These are phyloP conservation scores for Ceratobasidium sp. DNA, from an alignment of 1,284 basidiomycete genomes.

Conservation along the genomic window DNA sequence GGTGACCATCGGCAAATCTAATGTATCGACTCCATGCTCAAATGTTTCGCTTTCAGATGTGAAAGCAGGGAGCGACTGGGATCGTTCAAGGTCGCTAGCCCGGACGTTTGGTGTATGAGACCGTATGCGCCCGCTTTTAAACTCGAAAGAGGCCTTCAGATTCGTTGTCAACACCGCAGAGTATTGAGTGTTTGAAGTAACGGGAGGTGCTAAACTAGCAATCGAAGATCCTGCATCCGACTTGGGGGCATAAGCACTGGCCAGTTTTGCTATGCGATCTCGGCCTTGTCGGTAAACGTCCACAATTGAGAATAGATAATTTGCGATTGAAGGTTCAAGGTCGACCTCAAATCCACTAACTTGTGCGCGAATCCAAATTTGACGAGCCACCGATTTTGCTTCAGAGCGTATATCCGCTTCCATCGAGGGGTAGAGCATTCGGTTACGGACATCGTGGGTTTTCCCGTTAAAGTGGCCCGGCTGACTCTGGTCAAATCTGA, in stretches of 20 bases:
- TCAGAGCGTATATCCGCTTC: constrained; percentile 79
- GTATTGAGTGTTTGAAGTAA: constrained; percentile 53
- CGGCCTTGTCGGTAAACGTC: constrained; percentile 89
- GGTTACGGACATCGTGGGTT: constrained; percentile 79
- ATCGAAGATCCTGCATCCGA: constrained; percentile 48
- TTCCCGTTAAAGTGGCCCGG: constrained; percentile 79
- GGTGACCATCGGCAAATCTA: constrained; percentile 79
- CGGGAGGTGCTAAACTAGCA: constrained; percentile 49
- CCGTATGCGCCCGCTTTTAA: constrained; percentile 84
- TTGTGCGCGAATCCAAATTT: constrained; percentile 76
- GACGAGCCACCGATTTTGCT: constrained; percentile 65
- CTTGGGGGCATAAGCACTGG: constrained; percentile 60
- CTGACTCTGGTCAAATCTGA: constrained; percentile 81
- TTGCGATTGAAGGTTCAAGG: constrained; percentile 85
- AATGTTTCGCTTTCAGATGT: constrained; percentile 45
- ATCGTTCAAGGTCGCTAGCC: constrained; percentile 56
- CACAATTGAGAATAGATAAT: constrained; percentile 82
- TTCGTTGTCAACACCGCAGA: constrained; percentile 65
- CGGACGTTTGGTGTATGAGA: constrained; percentile 65
- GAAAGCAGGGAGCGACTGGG: constrained; percentile 15
- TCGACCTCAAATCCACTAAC: constrained; percentile 91
- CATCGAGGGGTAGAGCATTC: constrained; percentile 85
- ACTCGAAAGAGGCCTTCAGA: constrained; percentile 80
- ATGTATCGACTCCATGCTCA: constrained; percentile 54
- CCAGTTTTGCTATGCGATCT: constrained; percentile 77